These are phyloP conservation scores for Macrotyloma uniflorum DNA, from an alignment of 306 rosid species.

Conservation along the genomic window DNA sequence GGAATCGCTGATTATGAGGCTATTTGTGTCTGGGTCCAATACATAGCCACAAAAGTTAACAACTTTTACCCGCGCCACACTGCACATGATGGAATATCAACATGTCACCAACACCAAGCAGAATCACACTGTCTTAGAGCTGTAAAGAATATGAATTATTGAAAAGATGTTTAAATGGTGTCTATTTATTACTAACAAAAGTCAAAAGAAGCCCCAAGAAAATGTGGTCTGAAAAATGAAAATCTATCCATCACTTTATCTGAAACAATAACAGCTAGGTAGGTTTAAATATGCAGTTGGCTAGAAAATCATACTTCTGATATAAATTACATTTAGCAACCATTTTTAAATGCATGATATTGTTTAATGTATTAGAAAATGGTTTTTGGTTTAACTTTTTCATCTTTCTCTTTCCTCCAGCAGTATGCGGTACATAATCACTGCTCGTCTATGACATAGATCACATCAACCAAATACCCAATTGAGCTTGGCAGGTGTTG, in stretches of 20 bases:
- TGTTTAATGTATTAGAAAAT: no score
- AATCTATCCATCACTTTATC: constrained; percentile 22
- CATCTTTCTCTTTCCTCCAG: no score
- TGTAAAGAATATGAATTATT: constrained; percentile 38
- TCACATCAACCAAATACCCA: constrained; percentile 1
- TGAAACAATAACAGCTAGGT: constrained; percentile 27
- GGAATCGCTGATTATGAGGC: constrained; percentile 39
- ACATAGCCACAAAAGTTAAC: constrained; percentile 31
- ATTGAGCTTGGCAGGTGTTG: constrained; percentile 18
- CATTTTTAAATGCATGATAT: no score
- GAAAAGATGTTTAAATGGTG: constrained; percentile 25
- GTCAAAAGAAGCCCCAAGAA: constrained; percentile 5
- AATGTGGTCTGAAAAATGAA: background rate
- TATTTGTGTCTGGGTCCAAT: background rate
- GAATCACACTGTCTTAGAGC: constrained; percentile 7
- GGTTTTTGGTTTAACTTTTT: no score
- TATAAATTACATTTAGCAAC: no score
- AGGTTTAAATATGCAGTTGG: constrained; percentile 17
- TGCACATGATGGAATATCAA: constrained; percentile 35
- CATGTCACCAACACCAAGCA: constrained; percentile 8
- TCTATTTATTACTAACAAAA: constrained; percentile 28
- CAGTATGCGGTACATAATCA: background rate
- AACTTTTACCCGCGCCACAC: constrained; percentile 4
- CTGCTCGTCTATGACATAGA: background rate
- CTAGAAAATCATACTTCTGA: no score